Evolutionary conservation across 2,329 filamentous ascomycete species (phyloP).

Genomic region (Neurospora sp.): DNA sequence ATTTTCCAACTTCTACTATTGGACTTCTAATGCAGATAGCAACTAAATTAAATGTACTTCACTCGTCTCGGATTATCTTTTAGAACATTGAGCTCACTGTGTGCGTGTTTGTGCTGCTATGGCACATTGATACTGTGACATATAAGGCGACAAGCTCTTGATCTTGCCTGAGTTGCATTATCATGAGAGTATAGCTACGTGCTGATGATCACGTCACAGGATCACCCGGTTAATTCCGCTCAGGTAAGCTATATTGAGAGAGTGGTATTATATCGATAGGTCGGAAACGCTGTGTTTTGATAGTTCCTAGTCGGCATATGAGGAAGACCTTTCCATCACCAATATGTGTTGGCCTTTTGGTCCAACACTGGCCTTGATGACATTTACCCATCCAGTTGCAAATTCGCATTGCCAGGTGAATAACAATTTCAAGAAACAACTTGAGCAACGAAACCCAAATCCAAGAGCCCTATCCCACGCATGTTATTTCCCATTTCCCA

Average conservation of each 20-base stretch:
- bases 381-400: not conserved
- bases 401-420: not conserved
- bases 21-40: conserved; percentile 56
- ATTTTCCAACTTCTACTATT: conserved; percentile 43
- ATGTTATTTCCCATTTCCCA: not conserved
- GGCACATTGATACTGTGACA: not conserved
- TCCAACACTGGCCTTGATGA: not conserved
- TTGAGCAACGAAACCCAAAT: not conserved
- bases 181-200: not conserved
- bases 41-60: conserved; percentile 30
- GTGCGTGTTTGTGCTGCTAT: not conserved
- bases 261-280: not conserved
- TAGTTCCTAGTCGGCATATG: not conserved
- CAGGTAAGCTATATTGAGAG: not conserved
- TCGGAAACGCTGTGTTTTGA: not conserved
- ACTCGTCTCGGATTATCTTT: not conserved
- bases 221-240: not conserved
- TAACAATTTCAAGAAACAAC: not conserved
- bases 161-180: not conserved
- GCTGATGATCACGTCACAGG: not conserved
- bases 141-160: not conserved
- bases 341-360: not conserved
- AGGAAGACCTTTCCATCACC: not conserved
- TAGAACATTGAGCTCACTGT: not conserved
- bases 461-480: not conserved